Evolutionary conservation across 2,329 filamentous ascomycete genomes (phyloP).

Genomic region (Plenodomus tracheiphilus): DNA sequence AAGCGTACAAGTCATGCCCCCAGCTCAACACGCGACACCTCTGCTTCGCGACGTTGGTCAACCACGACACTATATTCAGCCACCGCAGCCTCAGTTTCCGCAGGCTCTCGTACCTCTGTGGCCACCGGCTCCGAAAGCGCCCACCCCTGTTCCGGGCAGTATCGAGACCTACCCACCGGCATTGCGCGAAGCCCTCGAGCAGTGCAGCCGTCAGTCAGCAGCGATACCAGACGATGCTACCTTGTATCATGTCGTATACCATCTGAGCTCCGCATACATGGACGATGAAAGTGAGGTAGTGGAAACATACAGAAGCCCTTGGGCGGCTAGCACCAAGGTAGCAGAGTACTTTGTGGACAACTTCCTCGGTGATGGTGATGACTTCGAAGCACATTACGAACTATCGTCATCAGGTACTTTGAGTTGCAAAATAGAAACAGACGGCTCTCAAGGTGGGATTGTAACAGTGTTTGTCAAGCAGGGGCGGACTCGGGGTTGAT

Average conservation of each 20-base stretch:
- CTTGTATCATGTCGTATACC: neutral
- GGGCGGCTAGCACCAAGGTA: neutral
- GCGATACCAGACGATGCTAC: neutral
- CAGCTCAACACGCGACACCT: conserved; percentile 1
- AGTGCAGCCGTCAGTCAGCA: conserved; percentile 3
- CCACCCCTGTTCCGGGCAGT: conserved; percentile 3
- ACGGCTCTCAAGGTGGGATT: neutral
- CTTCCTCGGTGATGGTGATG: neutral
- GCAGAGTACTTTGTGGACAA: neutral
- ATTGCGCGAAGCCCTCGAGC: conserved; percentile 6
- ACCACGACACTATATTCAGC: neutral
- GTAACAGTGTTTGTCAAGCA: neutral
- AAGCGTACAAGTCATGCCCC: conserved; percentile 2
- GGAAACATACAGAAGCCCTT: neutral
- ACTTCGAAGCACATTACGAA: neutral
- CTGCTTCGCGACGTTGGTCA: neutral
- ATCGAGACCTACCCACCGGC: conserved; percentile 15
- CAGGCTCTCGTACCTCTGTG: conserved; percentile 10
- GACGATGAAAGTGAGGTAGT: neutral
- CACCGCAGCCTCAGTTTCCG: conserved; percentile 11
- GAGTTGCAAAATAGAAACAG: neutral
- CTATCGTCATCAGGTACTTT: neutral
- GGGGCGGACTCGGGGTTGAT: neutral
- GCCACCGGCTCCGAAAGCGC: conserved; percentile 1
- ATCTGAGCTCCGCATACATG: neutral